Evolutionary conservation across 345 rosid species (phyloP).

Genomic region (Adansonia digitata): DNA sequence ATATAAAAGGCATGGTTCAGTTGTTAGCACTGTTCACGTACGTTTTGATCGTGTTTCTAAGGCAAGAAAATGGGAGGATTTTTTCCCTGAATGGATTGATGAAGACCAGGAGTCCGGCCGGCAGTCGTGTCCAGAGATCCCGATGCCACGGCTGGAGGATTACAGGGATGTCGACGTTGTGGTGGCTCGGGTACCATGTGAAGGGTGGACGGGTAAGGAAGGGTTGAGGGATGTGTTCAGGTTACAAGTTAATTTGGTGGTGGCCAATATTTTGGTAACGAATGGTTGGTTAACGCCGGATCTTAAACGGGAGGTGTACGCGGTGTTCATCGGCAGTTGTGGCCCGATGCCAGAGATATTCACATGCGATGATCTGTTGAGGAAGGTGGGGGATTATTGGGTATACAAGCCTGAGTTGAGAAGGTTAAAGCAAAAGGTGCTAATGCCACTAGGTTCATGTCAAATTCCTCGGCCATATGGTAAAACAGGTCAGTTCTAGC

Average conservation of each 20-base stretch:
- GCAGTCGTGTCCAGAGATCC: slow-evolving; percentile 61
- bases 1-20: slow-evolving; percentile 21
- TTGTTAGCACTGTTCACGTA: slow-evolving; percentile 25
- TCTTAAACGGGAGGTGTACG: slow-evolving; percentile 32
- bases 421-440: slow-evolving; percentile 52
- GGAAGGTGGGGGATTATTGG: slow-evolving; percentile 49
- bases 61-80: slow-evolving; percentile 44
- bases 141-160: slow-evolving; percentile 44
- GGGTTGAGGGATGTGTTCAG: slow-evolving; percentile 63
- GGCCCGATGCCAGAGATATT: slow-evolving; percentile 84
- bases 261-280: slow-evolving; percentile 56
- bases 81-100: slow-evolving; percentile 72
- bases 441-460: slow-evolving; percentile 89
- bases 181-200: slow-evolving; percentile 70
- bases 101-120: slow-evolving; percentile 33
- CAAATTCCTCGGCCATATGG: slow-evolving; percentile 46
- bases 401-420: slow-evolving; percentile 56
- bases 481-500: slow-evolving; percentile 34
- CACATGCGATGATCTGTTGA: slow-evolving; percentile 60
- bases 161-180: slow-evolving; percentile 54
- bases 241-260: slow-evolving; percentile 76
- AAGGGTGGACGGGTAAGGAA: slow-evolving; percentile 20
- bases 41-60: slow-evolving; percentile 30
- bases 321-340: slow-evolving; percentile 63
- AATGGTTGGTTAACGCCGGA: slow-evolving; percentile 25